Base-by-base conservation (phyloP, 176 grass and related monocot genomes). In the Aegilops sharonensis region DNA sequence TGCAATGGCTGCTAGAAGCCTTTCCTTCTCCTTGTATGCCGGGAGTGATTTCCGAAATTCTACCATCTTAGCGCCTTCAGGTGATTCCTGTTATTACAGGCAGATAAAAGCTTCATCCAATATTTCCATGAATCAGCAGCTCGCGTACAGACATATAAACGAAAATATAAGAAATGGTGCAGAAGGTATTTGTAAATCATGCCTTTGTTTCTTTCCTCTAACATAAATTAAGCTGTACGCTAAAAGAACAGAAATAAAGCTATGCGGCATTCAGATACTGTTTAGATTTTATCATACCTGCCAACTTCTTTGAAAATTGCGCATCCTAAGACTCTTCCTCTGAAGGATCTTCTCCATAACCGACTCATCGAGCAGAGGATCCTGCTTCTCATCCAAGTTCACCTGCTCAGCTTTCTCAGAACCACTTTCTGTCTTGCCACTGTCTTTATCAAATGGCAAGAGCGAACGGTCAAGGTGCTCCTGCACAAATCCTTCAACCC, bases 321-420 rank as follows among this genome's bases (percentile, higher is more conserved):
- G 89, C 96, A 98, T 93, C 9, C 96, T 84, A 48, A 85, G 88
- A 74, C 96, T 94, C 86, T 98, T 98, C 89, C 93, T 94, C 54
- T 94, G 90, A 82, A 98, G 93, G 83, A 98, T 88, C 80, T 95
- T 98, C 84, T 98, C 96, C 96, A 98, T 95, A 27, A 98, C 86
- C 20, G 87, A 90, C 13, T 84, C 43, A 83, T 98, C 96, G 57
- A 94, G 87, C 57, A 92, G 76, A 86, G 90, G 82, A 82, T 89
- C 93, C 80, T 91, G 96, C 45, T 89, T 90, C 81, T 89, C 89
- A 52, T 92, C 88, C n/a, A 80, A 81, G 23, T 67, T 86, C 14
- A 84, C 79, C 56, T 68, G 85, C 32, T 94, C 83, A 48, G 77
- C 25, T 75, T 85, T 85, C 30, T 89, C 85, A 21, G 86, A 64